Conservation (phyloP, 257 asterid genomes). For the Scutellaria barbata region DNA sequence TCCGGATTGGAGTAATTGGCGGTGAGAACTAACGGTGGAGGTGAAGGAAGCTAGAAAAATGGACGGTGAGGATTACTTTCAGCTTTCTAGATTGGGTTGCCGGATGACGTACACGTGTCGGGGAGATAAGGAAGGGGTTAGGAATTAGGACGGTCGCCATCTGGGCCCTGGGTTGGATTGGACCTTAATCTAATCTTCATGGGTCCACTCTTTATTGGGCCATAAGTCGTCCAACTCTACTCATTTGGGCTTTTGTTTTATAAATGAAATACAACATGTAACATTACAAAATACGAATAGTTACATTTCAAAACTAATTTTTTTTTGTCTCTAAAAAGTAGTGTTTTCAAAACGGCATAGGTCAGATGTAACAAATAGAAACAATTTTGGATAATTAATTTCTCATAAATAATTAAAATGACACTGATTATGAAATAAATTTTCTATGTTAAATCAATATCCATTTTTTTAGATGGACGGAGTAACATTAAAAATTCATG, state of each 20-base stretch:
- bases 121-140: neutral
- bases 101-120: slow-evolving; percentile 33
- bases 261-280: too few species aligned
- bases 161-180: neutral
- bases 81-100: slow-evolving; percentile 1
- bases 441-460: too few species aligned
- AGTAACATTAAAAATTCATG: too few species aligned
- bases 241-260: neutral
- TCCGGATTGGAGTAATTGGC: neutral
- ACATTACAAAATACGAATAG: too few species aligned
- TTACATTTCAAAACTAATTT: too few species aligned
- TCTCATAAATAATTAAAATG: too few species aligned
- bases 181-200: slow-evolving; percentile 16
- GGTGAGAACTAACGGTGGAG: slow-evolving; percentile 26
- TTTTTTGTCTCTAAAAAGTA: too few species aligned
- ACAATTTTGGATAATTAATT: too few species aligned
- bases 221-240: neutral
- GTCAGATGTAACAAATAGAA: too few species aligned
- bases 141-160: slow-evolving; percentile 10
- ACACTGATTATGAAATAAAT: too few species aligned
- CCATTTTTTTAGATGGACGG: too few species aligned
- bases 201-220: slow-evolving; percentile 29
- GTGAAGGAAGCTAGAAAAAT: neutral
- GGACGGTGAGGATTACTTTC: slow-evolving; percentile 27
- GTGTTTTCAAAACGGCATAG: too few species aligned